phyloP scores from a whole-genome alignment of 148 eudicot genomes.

The Hydrangea macrophylla region DNA sequence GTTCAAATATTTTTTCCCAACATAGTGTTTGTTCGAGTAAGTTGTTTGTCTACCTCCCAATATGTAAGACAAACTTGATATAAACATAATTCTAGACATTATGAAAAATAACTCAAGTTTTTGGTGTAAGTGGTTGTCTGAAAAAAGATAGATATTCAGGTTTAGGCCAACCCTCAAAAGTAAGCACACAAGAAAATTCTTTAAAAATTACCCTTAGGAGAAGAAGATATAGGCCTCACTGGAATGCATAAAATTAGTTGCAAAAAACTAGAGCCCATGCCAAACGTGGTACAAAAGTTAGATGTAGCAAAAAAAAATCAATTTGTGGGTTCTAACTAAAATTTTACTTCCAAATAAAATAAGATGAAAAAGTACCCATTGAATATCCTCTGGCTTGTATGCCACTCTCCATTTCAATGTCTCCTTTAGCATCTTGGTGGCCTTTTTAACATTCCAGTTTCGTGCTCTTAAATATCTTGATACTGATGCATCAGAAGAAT shows the following conservation, averaged over 20 bases:
- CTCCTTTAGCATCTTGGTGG: conserved; percentile 66
- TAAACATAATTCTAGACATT: too few species aligned
- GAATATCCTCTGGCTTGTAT: conserved; percentile 63
- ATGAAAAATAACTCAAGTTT: too few species aligned
- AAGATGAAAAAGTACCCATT: conserved; percentile 47
- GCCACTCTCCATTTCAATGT: conserved; percentile 64
- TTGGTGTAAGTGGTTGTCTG: too few species aligned
- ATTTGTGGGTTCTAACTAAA: not conserved
- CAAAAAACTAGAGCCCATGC: too few species aligned
- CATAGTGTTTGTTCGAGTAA: too few species aligned
- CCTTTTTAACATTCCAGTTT: conserved; percentile 73
- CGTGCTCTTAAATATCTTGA: conserved; percentile 64
- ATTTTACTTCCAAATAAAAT: not conserved
- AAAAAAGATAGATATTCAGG: too few species aligned
- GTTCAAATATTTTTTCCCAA: too few species aligned
- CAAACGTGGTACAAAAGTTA: not conserved
- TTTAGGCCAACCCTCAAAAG: too few species aligned
- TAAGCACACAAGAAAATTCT: not conserved
- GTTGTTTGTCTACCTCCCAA: too few species aligned
- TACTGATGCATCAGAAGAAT: conserved; percentile 56
- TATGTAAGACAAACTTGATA: too few species aligned
- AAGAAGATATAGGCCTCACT: not conserved
- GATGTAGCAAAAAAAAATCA: not conserved
- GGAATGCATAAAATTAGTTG: not conserved
- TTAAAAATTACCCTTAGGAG: not conserved